These are phyloP conservation scores for Geosmithia putterillii DNA, from an alignment of 2,329 filamentous ascomycete species.

Conservation along the genomic window DNA sequence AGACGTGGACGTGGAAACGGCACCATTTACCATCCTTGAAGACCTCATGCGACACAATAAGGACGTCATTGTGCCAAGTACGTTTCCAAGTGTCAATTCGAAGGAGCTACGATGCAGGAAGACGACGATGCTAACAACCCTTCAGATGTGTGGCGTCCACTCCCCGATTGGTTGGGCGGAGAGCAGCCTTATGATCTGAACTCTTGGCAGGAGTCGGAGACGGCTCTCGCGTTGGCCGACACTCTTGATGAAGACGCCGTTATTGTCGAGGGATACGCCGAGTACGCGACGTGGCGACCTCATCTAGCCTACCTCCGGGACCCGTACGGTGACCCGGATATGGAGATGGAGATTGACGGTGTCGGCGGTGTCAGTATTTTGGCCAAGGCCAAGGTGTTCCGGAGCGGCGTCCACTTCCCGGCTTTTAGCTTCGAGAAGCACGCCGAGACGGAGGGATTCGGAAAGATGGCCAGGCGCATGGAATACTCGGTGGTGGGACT, in stretches of 20 bases:
- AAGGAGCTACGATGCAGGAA: not conserved
- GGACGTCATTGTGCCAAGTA: slow-evolving; percentile 96
- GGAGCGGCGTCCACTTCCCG: slow-evolving; percentile 90
- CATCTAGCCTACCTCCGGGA: slow-evolving; percentile 94
- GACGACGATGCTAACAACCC: slow-evolving; percentile 9
- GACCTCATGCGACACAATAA: slow-evolving; percentile 99
- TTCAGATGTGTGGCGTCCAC: slow-evolving; percentile 93
- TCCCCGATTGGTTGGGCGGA: slow-evolving; percentile 96
- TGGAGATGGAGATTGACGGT: slow-evolving; percentile 99
- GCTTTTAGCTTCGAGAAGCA: slow-evolving; percentile 98
- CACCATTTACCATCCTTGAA: slow-evolving; percentile 90
- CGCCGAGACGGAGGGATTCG: slow-evolving; percentile 95
- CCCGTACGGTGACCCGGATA: slow-evolving; percentile 93
- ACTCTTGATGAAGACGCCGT: slow-evolving; percentile 96
- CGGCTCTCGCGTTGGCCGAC: slow-evolving; percentile 82
- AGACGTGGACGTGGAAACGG: slow-evolving; percentile 96
- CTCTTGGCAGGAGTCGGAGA: slow-evolving; percentile 99
- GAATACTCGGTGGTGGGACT: slow-evolving; percentile 88
- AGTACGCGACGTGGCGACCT: slow-evolving; percentile 96
- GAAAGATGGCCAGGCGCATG: slow-evolving; percentile 99
- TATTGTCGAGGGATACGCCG: slow-evolving; percentile 96
- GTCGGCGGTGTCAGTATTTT: slow-evolving; percentile 96
- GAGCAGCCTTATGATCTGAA: slow-evolving; percentile 98
- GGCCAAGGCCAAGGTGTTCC: slow-evolving; percentile 91
- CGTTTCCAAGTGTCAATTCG: slow-evolving; percentile 23